Base-by-base conservation (phyloP, 768 basidiomycete species). In the Russula sp. region DNA sequence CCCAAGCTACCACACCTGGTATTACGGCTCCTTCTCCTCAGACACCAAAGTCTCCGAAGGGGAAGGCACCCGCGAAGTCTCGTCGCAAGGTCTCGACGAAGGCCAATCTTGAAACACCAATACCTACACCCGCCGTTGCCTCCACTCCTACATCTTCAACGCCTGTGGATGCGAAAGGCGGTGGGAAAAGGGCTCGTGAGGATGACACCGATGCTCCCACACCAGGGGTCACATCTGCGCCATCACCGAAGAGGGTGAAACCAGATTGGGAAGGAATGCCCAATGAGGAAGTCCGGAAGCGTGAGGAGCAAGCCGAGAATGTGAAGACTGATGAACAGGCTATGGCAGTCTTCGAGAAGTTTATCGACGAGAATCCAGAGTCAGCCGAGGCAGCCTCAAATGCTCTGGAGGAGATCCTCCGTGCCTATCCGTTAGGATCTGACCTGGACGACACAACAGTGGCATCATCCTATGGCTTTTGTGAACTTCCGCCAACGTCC, bases 261-360 rank as follows among this genome's bases (percentile, higher is more conserved):
- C 82, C 80, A 22, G 87, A 90, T 57, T 88, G 84, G 83, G 86
- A 87, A 50, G 80, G 81, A 9, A 76, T 81, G 29, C 74, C 79
- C 16, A 83, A 75, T 64, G 75, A 76, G 60, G 73, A 77, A 55
- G 56, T 73, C 36, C 75, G 78, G 5, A 73, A 69, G 45, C 58
- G 66, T 39, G 58, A 61, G 11, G 66, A 65, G 25, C 58, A 67
- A 55, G 66, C 56, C 5, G 60, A 65, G 34, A 57, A 39, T 36
- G 77, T 87, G 68, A 82, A 86, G 77, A 83, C 83, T 0, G 83
- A 84, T 43, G 87, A 88, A 52, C 86, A 90, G 29, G 80, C 86
- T 0, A 72, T 73, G 36, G 76, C 77, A 4, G 85, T 87, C 76
- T 71, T 90, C 45, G 82, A 83, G 67, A 83, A 86, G 69, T 70